phyloP scores from a whole-genome alignment of 805 yeast species.

The Torulaspora franciscae region DNA sequence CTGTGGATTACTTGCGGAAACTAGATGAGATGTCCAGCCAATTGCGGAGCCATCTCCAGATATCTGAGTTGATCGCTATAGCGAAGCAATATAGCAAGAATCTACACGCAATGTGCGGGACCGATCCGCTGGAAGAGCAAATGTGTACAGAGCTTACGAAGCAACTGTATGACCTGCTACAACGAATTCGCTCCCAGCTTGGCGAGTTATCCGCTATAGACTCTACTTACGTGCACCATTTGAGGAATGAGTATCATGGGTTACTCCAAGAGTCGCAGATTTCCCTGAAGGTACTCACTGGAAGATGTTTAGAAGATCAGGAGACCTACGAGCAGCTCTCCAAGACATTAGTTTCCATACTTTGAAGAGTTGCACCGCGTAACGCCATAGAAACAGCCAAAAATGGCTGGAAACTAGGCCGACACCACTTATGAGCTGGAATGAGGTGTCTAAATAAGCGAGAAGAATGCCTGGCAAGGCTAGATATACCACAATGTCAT shows the following conservation, averaged over 20 bases:
- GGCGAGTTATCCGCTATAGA: conserved; percentile 15
- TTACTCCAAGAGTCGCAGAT: conserved; percentile 30
- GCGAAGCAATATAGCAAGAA: conserved; percentile 25
- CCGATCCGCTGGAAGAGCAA: conserved; percentile 21
- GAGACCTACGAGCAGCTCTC: conserved; percentile 12
- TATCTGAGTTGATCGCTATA: conserved; percentile 17
- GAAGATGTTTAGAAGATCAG: conserved; percentile 22
- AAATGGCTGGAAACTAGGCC: no score
- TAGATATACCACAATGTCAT: no score
- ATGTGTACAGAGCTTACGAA: conserved; percentile 18
- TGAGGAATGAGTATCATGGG: conserved; percentile 32
- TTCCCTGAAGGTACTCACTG: conserved; percentile 28
- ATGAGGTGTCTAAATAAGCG: no score
- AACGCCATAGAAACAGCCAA: no score
- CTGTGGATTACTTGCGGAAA: conserved; percentile 27
- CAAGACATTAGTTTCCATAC: conserved; percentile 10
- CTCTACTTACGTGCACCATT: conserved; percentile 29
- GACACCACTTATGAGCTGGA: no score
- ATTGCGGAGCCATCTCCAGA: conserved; percentile 17
- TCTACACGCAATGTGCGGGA: conserved; percentile 28
- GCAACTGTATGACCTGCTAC: conserved; percentile 14
- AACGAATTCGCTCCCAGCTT: conserved; percentile 12
- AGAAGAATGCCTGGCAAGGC: no score
- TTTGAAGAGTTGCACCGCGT: background rate
- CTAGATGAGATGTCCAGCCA: conserved; percentile 23